Evolutionary conservation across 768 basidiomycete genomes (phyloP).

Genomic region (Cubamyces lactineus): DNA sequence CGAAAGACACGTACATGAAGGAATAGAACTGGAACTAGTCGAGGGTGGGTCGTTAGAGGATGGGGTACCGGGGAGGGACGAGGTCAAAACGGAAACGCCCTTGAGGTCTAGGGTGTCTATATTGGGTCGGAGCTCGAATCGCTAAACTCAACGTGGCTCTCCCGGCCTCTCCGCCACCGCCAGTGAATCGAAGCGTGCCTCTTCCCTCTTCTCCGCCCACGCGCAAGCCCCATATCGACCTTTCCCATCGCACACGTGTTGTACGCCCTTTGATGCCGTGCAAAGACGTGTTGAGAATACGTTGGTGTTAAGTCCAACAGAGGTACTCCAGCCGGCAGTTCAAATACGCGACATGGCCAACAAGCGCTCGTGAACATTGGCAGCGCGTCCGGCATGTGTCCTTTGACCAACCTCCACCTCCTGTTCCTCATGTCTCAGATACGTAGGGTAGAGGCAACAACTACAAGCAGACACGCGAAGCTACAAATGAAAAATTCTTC

Average conservation of each 20-base stretch:
- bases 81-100: constrained; percentile 31
- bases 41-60: constrained; percentile 32
- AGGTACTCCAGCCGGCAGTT: neutral
- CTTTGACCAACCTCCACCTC: neutral
- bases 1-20: constrained; percentile 35
- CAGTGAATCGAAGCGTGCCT: constrained; percentile 1
- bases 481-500: too few species aligned
- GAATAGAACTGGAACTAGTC: constrained; percentile 29
- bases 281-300: neutral
- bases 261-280: neutral
- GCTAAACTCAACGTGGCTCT: constrained; percentile 26
- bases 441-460: too few species aligned
- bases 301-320: neutral
- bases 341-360: neutral
- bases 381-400: constrained; percentile 1
- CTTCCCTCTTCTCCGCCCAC: constrained; percentile 8
- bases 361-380: neutral
- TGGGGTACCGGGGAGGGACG: constrained; percentile 32
- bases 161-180: constrained; percentile 20
- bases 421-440: neutral
- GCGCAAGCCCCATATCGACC: constrained; percentile 1
- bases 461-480: too few species aligned
- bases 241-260: constrained; percentile 1
- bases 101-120: constrained; percentile 27
- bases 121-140: constrained; percentile 29